These are phyloP conservation scores for Cladophialophora chaetospira DNA, from an alignment of 2,329 filamentous ascomycete genomes.

Conservation along the genomic window DNA sequence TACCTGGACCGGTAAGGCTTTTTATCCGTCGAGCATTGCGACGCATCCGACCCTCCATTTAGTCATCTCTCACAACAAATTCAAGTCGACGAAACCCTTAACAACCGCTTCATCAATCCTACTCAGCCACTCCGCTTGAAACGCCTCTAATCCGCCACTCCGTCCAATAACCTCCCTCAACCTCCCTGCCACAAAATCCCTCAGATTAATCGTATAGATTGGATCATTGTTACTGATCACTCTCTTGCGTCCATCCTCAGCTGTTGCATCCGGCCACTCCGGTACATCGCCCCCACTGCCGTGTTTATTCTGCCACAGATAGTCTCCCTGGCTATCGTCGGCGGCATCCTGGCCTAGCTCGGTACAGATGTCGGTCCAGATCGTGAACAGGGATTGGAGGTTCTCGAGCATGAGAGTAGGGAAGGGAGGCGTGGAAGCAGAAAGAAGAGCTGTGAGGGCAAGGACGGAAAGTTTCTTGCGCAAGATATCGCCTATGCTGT, in stretches of 20 bases:
- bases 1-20: no score
- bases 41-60: neutral
- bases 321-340: conserved; percentile 45
- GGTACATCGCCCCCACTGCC: conserved; percentile 38
- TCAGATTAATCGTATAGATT: conserved; percentile 47
- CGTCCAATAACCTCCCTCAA: conserved; percentile 44
- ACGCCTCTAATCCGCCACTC: conserved; percentile 27
- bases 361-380: conserved; percentile 51
- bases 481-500: conserved; percentile 49
- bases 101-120: conserved; percentile 29
- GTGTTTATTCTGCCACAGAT: conserved; percentile 41
- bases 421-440: conserved; percentile 38
- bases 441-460: conserved; percentile 49
- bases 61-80: conserved; percentile 19
- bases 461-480: conserved; percentile 52
- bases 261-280: conserved; percentile 41
- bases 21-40: no score
- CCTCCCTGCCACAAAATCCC: conserved; percentile 47
- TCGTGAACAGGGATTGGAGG: conserved; percentile 49
- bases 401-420: conserved; percentile 46
- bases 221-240: conserved; percentile 45
- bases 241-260: conserved; percentile 45
- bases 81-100: conserved; percentile 31
- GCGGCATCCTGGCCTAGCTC: conserved; percentile 47
- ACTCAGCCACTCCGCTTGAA: conserved; percentile 32